Evolutionary conservation across 192 early-diverging fungal species (phyloP), one percentile per base, ranked within the genome.

Genomic region (Mortierella claussenii): DNA sequence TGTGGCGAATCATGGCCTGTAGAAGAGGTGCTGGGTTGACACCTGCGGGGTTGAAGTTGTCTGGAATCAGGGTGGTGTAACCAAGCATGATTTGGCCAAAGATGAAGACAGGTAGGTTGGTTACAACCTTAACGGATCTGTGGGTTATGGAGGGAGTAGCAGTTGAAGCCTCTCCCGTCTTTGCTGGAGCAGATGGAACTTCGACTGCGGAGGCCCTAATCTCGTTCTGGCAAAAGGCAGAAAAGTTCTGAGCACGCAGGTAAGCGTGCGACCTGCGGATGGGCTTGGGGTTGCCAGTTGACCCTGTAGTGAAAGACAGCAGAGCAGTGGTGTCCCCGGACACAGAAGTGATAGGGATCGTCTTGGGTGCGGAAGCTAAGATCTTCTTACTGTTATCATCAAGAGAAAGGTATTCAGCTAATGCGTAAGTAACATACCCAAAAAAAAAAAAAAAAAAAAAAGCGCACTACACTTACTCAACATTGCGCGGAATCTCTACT

Each of bases 11-110:
- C 70, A 75, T 75, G n/a, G 70, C 70, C 50, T 75, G 57, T 2
- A 75, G 30, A 7, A 75, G 51, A 23, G 63, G 70, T 11, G 34
- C 70, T 43, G 70, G 70, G 45, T 59, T 75, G 27, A 75, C 63
- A 3, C 70, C 70, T 1, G 70, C 63, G 21, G 70, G 70, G 34
- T 75, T 75, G 50, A 75, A 75, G 51, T 75, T 75, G 17, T 75
- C 70, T 4, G 70, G 70, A 37, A 75, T 75, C 27, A 75, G 36
- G 24, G 70, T 75, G 13, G 70, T 75, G 45, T 75, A 75, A 40
- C 70, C 70, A 9, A 75, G 63, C 70, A 75, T 75, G 36, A 75
- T 75, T 28, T 75, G 70, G 3, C 70, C 70, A 33, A 75, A 75
- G n/a, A 75, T 75, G 27, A 75, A 75, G 6, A 75, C 70, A 2